Percentiles rank a stretch among this genome's conserved stretches.
Conservation (phyloP, 2,329 filamentous ascomycete genomes). For the Penicillium sp. region DNA sequence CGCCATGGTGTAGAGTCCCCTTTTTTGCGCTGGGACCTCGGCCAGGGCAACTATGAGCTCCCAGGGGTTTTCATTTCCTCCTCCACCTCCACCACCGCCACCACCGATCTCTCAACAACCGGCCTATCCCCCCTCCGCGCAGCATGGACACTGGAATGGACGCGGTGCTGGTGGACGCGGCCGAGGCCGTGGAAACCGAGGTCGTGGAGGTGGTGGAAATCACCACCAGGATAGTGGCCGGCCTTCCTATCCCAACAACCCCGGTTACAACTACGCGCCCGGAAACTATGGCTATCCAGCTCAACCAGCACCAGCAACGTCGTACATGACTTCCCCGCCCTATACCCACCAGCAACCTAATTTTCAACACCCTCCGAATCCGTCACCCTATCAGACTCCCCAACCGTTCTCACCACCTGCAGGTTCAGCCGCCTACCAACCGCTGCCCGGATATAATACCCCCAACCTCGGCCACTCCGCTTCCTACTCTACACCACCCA, state of each 20-base stretch:
- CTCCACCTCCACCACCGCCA: slow-evolving; percentile 47
- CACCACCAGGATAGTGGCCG: slow-evolving; percentile 15
- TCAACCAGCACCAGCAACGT: slow-evolving; percentile 25
- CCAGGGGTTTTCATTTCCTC: slow-evolving; percentile 48
- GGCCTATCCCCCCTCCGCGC: slow-evolving; percentile 21
- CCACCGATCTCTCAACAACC: slow-evolving; percentile 26
- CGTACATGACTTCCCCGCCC: slow-evolving; percentile 27
- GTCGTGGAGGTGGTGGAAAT: slow-evolving; percentile 30
- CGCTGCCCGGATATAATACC: slow-evolving; percentile 28
- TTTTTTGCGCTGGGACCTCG: slow-evolving; percentile 22
- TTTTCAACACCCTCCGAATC: slow-evolving; percentile 22
- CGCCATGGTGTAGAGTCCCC: slow-evolving; percentile 29
- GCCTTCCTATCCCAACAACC: slow-evolving; percentile 23
- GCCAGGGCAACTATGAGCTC: slow-evolving; percentile 37
- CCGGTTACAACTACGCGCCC: slow-evolving; percentile 28
- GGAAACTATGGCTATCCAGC: slow-evolving; percentile 33
- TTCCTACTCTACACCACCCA: slow-evolving; percentile 21
- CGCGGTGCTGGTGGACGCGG: slow-evolving; percentile 30
- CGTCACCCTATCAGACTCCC: slow-evolving; percentile 21
- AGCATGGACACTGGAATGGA: slow-evolving; percentile 30
- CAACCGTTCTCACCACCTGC: slow-evolving; percentile 28
- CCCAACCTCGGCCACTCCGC: slow-evolving; percentile 20
- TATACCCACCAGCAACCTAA: slow-evolving; percentile 25
- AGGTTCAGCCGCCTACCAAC: slow-evolving; percentile 26
- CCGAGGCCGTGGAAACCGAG: slow-evolving; percentile 36